phyloP scores from a whole-genome alignment of 1,139 yeast species.

The Diutina rugosa region DNA sequence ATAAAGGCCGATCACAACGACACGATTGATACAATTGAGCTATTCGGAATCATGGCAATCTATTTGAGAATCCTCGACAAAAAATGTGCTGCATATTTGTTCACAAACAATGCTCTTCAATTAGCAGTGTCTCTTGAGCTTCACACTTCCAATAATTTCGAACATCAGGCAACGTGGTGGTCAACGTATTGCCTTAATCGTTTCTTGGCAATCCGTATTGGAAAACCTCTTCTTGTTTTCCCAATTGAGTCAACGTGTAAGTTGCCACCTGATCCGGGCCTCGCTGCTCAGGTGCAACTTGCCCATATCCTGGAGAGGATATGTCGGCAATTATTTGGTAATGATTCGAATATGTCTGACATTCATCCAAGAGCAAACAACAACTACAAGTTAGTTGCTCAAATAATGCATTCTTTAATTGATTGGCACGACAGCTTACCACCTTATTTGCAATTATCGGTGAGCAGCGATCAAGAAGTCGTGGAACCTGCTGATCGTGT shows the following conservation, averaged over 20 bases:
- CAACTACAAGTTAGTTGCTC: background rate
- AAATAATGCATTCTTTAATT: background rate
- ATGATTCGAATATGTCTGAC: background rate
- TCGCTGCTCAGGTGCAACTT: background rate
- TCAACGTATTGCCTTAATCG: background rate
- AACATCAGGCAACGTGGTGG: background rate
- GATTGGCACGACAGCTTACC: background rate
- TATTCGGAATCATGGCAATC: background rate
- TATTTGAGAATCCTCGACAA: background rate
- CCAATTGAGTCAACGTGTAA: background rate
- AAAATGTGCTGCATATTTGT: background rate
- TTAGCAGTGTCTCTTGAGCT: background rate
- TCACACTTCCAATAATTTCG: background rate
- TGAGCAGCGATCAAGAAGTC: background rate
- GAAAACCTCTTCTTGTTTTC: background rate
- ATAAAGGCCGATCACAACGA: background rate
- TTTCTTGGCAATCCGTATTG: background rate
- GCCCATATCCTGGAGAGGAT: background rate
- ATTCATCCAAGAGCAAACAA: background rate
- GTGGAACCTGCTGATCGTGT: background rate
- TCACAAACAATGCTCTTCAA: background rate
- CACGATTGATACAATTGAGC: background rate
- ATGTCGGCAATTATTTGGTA: background rate
- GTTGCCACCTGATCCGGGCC: background rate
- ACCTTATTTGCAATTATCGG: background rate